Evolutionary conservation across 768 basidiomycete species (phyloP), one percentile per base, ranked within the genome.

Genomic region (Boletellus ananiceps): DNA sequence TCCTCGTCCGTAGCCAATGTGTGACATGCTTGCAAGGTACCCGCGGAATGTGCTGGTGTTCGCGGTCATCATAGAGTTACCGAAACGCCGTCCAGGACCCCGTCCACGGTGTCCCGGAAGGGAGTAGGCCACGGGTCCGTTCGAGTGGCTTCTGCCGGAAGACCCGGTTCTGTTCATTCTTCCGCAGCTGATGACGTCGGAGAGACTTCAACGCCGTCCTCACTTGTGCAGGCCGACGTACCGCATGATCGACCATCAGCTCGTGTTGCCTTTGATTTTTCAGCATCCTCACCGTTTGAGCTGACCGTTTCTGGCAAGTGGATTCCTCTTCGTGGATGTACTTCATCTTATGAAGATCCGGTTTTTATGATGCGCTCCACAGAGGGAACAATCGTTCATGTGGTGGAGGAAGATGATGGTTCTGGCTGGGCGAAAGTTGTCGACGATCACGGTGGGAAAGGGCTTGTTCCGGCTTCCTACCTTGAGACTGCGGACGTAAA

Each of bases 381-480:
- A 85, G 88, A 87, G 69, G 88, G 85, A 23, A 64, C 70, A 34
- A 65, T 62, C 4, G 83, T 94, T 14, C 74, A 75, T 49, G 73
- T 93, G 34, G 61, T 88, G 16, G 89, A 93, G 62, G 79, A 82
- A 52, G 88, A 93, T 52, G 90, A 91, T 57, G 88, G 88, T 11
- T 88, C 87, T 14, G 89, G 89, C 2, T 92, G 89, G 90, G 79
- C 86, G 11, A 92, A 92, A 63, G 86, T 91, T 8, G 64, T 68
- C 19, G 77, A 86, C 59, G 59, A 68, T 34, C 64, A 66, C n/a
- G 80, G 82, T 51, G 74, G 74, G 47, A 78, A 78, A 57, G 89
- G 89, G 8, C 78, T 92, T 35, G 82, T 91, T 11, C 90, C 90
- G n/a, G 86, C 86, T n/a, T 82, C 87, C 19, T 92, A 92, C 72